Conservation (phyloP, 106 monocot species). For the Gastrodia elata region DNA sequence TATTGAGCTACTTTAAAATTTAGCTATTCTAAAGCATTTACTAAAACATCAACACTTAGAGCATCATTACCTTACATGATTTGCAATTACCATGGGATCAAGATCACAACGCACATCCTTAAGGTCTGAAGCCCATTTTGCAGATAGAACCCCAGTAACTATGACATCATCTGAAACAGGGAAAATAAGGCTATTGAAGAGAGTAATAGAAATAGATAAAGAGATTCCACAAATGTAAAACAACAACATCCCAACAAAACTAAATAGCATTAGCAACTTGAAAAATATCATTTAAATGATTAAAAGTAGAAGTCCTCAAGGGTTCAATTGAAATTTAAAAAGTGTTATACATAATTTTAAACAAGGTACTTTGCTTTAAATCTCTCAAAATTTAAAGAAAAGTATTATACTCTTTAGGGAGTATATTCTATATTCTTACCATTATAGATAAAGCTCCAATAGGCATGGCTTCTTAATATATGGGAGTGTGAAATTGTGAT, state of each 20-base stretch:
- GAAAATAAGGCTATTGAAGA: not conserved
- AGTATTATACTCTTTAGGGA: no score
- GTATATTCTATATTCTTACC: no score
- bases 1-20: not conserved
- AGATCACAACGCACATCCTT: constrained; percentile 97
- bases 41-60: not conserved
- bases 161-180: constrained; percentile 85
- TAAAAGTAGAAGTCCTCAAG: not conserved
- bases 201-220: not conserved
- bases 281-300: not conserved
- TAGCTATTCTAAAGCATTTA: not conserved
- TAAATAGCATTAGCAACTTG: not conserved
- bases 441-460: no score
- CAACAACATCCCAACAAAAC: not conserved
- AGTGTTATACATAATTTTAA: not conserved
- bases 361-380: not conserved
- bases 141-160: constrained; percentile 79
- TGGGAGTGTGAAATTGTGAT: no score
- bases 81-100: constrained; percentile 84
- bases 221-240: not conserved
- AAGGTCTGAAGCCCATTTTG: constrained; percentile 91
- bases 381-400: no score
- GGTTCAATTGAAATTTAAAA: not conserved
- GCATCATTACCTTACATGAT: constrained; percentile 66
- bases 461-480: no score